Percentiles rank a stretch among this genome's conserved stretches.
Conservation (phyloP, 352 stramenopile genomes). For the Phytophthora aleatoria region DNA sequence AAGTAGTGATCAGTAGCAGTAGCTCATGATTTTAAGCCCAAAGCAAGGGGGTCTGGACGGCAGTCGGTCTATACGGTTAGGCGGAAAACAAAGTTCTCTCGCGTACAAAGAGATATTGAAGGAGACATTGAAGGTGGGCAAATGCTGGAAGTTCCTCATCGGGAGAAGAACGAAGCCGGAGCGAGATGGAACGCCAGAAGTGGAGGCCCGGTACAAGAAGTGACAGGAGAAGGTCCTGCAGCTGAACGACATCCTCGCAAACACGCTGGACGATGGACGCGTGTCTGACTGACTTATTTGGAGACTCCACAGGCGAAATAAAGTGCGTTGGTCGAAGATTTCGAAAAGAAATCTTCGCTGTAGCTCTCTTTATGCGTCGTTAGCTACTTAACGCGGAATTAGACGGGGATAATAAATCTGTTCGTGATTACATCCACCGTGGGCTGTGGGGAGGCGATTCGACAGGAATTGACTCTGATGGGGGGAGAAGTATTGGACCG, state of each 20-base stretch:
- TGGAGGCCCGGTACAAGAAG: slow-evolving; percentile 6
- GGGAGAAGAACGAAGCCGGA: slow-evolving; percentile 9
- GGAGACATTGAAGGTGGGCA: slow-evolving; percentile 3
- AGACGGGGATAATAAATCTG: slow-evolving; percentile 7
- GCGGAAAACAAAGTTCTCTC: slow-evolving; percentile 4
- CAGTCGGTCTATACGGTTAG: background rate
- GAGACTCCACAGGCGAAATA: slow-evolving; percentile 12
- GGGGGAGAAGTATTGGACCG: slow-evolving; percentile 2
- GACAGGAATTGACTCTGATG: slow-evolving; percentile 14
- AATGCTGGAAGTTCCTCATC: slow-evolving; percentile 21
- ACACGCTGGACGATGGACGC: slow-evolving; percentile 18
- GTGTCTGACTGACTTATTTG: slow-evolving; percentile 14
- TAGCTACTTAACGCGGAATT: slow-evolving; percentile 18
- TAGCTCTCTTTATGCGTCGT: slow-evolving; percentile 12
- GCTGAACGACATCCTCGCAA: slow-evolving; percentile 19
- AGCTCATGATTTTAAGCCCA: slow-evolving; percentile 19
- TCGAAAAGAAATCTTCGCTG: slow-evolving; percentile 17
- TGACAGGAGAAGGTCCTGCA: slow-evolving; percentile 9
- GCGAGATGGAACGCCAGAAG: background rate
- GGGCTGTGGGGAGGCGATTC: slow-evolving; percentile 1
- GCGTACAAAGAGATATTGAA: slow-evolving; percentile 20
- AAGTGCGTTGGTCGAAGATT: background rate
- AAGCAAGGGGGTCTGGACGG: background rate
- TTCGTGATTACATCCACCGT: slow-evolving; percentile 19
- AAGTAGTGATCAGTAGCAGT: background rate